Evolutionary conservation across 805 yeast genomes (phyloP).

Genomic region (Wickerhamomyces alni): DNA sequence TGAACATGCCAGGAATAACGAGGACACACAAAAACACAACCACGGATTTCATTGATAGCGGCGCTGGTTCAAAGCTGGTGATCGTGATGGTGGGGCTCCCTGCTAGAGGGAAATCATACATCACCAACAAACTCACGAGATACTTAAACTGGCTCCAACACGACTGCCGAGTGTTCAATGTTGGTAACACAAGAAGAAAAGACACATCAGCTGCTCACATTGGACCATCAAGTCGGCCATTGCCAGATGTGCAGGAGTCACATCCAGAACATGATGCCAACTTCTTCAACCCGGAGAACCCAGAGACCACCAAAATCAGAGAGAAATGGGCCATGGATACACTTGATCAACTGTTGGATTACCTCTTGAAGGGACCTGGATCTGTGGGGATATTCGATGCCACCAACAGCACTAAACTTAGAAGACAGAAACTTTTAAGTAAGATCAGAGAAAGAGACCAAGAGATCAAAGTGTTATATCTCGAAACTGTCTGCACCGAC

Average conservation of each 20-base stretch:
- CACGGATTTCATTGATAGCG: slow-evolving; percentile 32
- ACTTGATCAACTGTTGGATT: slow-evolving; percentile 74
- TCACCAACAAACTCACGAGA: slow-evolving; percentile 85
- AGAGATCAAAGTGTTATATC: slow-evolving; percentile 68
- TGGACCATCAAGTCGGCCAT: slow-evolving; percentile 68
- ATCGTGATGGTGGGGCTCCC: slow-evolving; percentile 97
- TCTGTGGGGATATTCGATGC: slow-evolving; percentile 91
- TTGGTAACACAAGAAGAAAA: slow-evolving; percentile 87
- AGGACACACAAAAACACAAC: slow-evolving; percentile 59
- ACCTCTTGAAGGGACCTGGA: slow-evolving; percentile 74
- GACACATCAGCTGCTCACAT: slow-evolving; percentile 44
- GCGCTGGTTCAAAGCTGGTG: slow-evolving; percentile 77
- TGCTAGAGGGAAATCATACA: slow-evolving; percentile 90
- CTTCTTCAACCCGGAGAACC: slow-evolving; percentile 80
- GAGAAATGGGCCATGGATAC: slow-evolving; percentile 98
- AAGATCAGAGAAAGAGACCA: slow-evolving; percentile 52
- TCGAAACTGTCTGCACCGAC: slow-evolving; percentile 87
- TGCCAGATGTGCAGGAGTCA: slow-evolving; percentile 34
- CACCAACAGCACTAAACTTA: slow-evolving; percentile 65
- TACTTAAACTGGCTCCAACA: slow-evolving; percentile 94
- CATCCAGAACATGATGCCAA: slow-evolving; percentile 59
- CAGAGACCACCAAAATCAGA: slow-evolving; percentile 55
- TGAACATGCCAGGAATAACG: slow-evolving; percentile 91
- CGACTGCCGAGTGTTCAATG: slow-evolving; percentile 85
- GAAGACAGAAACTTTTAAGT: slow-evolving; percentile 54